These are phyloP conservation scores for Halophytophthora polymorphica DNA, from an alignment of 352 stramenopile genomes.

Conservation along the genomic window DNA sequence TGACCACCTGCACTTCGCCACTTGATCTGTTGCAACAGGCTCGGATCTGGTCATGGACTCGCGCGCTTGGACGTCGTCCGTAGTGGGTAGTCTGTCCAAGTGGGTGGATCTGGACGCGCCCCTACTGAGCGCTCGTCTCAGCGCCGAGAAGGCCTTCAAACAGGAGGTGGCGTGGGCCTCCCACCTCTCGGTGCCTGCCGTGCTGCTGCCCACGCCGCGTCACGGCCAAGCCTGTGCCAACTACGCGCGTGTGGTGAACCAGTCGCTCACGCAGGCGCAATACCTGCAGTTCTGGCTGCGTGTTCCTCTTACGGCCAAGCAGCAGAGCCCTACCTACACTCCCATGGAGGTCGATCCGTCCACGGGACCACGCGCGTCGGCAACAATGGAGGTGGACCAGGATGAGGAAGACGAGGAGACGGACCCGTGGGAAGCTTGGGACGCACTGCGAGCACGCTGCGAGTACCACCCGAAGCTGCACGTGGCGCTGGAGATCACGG, in stretches of 20 bases:
- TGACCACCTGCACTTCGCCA: too few relatives aligned
- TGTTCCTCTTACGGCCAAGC: slow-evolving; percentile 56
- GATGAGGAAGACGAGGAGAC: slow-evolving; percentile 29
- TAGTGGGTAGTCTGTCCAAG: slow-evolving; percentile 76
- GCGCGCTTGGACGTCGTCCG: slow-evolving; percentile 75
- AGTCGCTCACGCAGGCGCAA: slow-evolving; percentile 66
- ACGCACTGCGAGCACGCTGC: slow-evolving; percentile 76
- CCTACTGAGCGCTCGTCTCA: slow-evolving; percentile 35
- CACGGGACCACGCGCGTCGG: slow-evolving; percentile 16
- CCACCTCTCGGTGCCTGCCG: slow-evolving; percentile 93
- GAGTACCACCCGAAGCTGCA: slow-evolving; percentile 81
- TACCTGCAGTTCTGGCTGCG: slow-evolving; percentile 90
- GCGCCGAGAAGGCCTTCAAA: slow-evolving; percentile 78
- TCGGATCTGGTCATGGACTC: slow-evolving; percentile 85
- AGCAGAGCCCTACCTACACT: slow-evolving; percentile 11
- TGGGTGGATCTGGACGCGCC: slow-evolving; percentile 74
- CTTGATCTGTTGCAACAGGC: too few relatives aligned
- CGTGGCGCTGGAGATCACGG: slow-evolving; percentile 85
- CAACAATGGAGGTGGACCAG: slow-evolving; percentile 22
- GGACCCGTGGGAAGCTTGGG: slow-evolving; percentile 74
- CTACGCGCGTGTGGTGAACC: slow-evolving; percentile 86
- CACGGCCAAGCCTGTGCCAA: slow-evolving; percentile 52
- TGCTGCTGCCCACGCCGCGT: slow-evolving; percentile 87
- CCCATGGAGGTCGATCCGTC: slow-evolving; percentile 14
- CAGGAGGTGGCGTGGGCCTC: slow-evolving; percentile 95